Percentiles rank a stretch among this genome's conserved stretches.
Conservation (phyloP, 352 stramenopile genomes). For the Phytopythium ostracodes region DNA sequence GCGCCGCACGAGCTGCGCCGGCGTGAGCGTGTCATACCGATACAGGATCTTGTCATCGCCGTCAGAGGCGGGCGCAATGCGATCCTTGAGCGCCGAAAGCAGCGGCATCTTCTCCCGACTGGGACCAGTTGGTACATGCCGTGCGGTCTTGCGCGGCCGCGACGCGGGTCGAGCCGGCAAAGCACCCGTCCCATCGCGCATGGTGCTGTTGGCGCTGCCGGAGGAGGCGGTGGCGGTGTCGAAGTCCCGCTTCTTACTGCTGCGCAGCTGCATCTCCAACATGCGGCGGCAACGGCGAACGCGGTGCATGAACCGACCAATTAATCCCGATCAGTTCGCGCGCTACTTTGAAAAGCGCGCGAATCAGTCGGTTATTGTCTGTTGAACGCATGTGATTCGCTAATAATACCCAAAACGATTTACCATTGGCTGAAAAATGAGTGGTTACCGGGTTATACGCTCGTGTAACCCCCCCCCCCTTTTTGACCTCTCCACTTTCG, state of each 20-base stretch:
- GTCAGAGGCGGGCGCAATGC: neutral
- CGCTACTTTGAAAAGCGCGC: neutral
- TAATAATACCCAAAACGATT: neutral
- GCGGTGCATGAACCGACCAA: neutral
- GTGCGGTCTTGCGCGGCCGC: slow-evolving; percentile 11
- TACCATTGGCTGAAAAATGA: neutral
- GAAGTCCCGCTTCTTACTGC: slow-evolving; percentile 26
- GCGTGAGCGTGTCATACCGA: slow-evolving; percentile 47
- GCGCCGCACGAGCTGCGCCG: slow-evolving; percentile 50
- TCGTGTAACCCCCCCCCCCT: neutral
- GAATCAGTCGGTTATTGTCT: neutral
- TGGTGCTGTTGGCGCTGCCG: neutral
- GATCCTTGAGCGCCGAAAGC: slow-evolving; percentile 1
- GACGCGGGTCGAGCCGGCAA: neutral
- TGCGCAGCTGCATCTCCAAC: slow-evolving; percentile 37
- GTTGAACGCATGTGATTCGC: neutral
- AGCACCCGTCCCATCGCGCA: neutral
- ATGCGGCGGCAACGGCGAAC: neutral
- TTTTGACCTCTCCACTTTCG: neutral
- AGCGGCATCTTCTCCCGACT: neutral
- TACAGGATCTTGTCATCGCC: slow-evolving; percentile 34
- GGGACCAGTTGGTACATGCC: neutral
- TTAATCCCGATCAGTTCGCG: neutral
- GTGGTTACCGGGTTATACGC: neutral
- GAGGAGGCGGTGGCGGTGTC: slow-evolving; percentile 5